Conservation (phyloP, 495 filamentous ascomycete genomes). For the Penicillium cinerascens region DNA sequence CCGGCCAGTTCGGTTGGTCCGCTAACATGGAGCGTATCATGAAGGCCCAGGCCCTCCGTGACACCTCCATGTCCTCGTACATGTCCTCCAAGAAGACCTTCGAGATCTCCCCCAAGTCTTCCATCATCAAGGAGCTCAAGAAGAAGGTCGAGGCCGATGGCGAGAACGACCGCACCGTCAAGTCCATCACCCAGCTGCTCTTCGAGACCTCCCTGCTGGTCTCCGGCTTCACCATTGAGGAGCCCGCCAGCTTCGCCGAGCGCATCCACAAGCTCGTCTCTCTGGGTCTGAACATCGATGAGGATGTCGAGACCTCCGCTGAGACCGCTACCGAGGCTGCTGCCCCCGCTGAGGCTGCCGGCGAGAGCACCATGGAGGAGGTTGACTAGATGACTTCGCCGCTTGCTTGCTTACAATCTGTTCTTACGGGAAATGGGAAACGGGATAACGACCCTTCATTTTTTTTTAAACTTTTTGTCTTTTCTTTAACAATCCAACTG, state of each 20-base stretch:
- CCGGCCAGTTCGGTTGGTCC: constrained; percentile 99
- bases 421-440: constrained; percentile 36
- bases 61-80: constrained; percentile 99
- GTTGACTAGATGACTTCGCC: constrained; percentile 55
- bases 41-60: constrained; percentile 99
- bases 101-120: constrained; percentile 97
- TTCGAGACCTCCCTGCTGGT: constrained; percentile 98
- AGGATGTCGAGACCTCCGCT: constrained; percentile 72
- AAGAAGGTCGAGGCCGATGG: constrained; percentile 97
- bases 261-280: constrained; percentile 99
- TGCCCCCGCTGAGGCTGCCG: constrained; percentile 55
- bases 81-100: constrained; percentile 99
- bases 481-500: constrained; percentile 12
- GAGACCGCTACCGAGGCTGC: constrained; percentile 61
- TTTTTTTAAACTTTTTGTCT: constrained; percentile 15
- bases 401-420: constrained; percentile 19
- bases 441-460: constrained; percentile 33
- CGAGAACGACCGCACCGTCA: constrained; percentile 96
- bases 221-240: constrained; percentile 98
- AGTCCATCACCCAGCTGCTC: constrained; percentile 94
- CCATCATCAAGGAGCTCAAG: constrained; percentile 98
- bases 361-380: constrained; percentile 71
- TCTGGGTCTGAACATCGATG: constrained; percentile 92
- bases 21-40: constrained; percentile 99
- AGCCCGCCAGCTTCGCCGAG: constrained; percentile 95